Conservation (phyloP, 75 land plant species). For the Cupressus sempervirens region DNA sequence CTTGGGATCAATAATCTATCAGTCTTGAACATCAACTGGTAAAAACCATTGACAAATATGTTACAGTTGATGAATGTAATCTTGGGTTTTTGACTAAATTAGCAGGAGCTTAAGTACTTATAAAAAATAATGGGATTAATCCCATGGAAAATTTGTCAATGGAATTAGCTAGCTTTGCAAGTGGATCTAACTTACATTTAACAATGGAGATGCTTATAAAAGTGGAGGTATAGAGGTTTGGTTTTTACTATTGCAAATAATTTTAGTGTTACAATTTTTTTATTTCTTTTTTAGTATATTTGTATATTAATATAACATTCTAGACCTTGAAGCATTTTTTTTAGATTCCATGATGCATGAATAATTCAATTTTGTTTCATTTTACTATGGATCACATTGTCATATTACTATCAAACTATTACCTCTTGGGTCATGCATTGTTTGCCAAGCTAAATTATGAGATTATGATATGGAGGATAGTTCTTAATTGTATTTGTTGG, state of each 20-base stretch:
- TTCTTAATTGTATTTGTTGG: background rate
- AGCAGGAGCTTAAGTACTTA: conserved; percentile 21
- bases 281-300: too few species aligned
- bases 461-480: background rate
- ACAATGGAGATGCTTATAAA: conserved; percentile 91
- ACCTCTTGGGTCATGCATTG: background rate
- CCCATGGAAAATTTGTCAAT: conserved; percentile 56
- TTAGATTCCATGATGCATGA: background rate
- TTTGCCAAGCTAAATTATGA: background rate
- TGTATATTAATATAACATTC: background rate
- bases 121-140: conserved; percentile 36
- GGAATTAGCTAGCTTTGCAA: conserved; percentile 88
- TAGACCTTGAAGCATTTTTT: background rate
- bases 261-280: background rate
- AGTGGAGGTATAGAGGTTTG: conserved; percentile 61
- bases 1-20: conserved; percentile 32
- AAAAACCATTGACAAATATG: conserved; percentile 25
- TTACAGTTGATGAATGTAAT: conserved; percentile 28
- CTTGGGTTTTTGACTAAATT: conserved; percentile 35
- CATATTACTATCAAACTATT: background rate
- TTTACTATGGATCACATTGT: background rate
- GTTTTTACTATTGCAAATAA: too few species aligned
- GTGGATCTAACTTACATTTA: conserved; percentile 63
- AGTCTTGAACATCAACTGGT: conserved; percentile 27
- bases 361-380: background rate